Conservation (phyloP, 2,329 filamentous ascomycete species). For the Ophiostoma pallidulum region DNA sequence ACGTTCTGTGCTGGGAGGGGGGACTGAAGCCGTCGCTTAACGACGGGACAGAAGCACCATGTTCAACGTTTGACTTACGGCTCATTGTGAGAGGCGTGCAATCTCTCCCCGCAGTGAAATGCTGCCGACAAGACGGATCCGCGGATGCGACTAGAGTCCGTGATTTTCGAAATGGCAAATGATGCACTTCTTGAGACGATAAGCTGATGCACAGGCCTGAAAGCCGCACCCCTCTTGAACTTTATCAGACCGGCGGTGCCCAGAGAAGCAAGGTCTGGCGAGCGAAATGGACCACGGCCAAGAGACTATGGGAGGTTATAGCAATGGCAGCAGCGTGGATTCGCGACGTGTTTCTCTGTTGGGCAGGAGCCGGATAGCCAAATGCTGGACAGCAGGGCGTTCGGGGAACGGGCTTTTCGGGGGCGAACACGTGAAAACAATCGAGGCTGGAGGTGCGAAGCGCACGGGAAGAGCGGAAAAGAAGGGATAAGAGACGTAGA, state of each 20-base stretch:
- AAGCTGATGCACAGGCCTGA: too few species aligned
- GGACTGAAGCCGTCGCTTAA: too few species aligned
- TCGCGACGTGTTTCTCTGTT: not conserved
- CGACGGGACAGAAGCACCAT: not conserved
- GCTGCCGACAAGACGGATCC: not conserved
- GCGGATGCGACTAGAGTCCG: too few species aligned
- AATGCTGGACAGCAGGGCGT: not conserved
- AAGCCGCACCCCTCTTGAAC: too few species aligned
- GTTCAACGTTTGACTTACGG: constrained; percentile 9
- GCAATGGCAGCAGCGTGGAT: not conserved
- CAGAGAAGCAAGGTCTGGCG: too few species aligned
- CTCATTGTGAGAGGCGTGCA: constrained; percentile 11
- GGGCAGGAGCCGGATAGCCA: not conserved
- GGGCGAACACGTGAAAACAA: not conserved
- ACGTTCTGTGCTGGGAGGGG: too few species aligned
- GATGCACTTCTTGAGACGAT: too few species aligned
- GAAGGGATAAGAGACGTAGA: not conserved
- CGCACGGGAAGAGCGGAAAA: not conserved
- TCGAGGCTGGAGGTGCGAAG: not conserved
- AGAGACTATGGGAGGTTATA: not conserved
- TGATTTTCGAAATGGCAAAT: too few species aligned
- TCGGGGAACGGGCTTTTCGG: not conserved
- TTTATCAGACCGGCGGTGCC: too few species aligned
- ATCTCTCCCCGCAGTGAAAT: not conserved
- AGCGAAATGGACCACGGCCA: too few species aligned